Evolutionary conservation across 2,329 filamentous ascomycete genomes (phyloP), one percentile per base, ranked within the genome.

Genomic region (Cadophora gregata): DNA sequence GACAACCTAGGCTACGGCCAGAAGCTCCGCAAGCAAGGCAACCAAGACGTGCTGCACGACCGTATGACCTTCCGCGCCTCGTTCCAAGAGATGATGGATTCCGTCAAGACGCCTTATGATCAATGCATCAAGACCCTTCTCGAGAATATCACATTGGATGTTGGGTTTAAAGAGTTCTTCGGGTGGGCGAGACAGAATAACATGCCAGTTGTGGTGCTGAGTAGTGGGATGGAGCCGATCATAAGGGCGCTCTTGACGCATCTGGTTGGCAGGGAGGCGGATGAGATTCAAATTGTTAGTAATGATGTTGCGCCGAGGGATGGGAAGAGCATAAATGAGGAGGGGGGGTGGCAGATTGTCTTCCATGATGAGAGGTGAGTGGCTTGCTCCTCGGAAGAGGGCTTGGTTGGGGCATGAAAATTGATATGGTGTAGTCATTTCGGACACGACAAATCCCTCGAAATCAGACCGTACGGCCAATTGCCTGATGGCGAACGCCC

Each of bases 381-480:
- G n/a, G n/a, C n/a, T n/a, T n/a, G n/a, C n/a, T n/a, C n/a, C n/a
- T n/a, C n/a, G n/a, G n/a, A n/a, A n/a, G n/a, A n/a, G n/a, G n/a
- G n/a, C n/a, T n/a, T n/a, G n/a, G n/a, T n/a, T n/a, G n/a, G n/a
- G n/a, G n/a, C n/a, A n/a, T n/a, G n/a, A n/a, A n/a, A n/a, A n/a
- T 33, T 53, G 48, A 62, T 33, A 19, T 47, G 16, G 19, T 12
- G 55, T 55, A 77, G 74, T 58, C 72, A 89, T 66, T 96, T 96
- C 75, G 96, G 96, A n/a, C 96, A 99, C 78, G 95, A 99, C 84
- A 99, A 99, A 86, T 94, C 90, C 29, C 83, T 95, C 63, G 93
- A 96, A 77, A 93, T 99, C 75, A 88, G 92, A 71, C 93, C 93
- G 61, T 98, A 98, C 80, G 90, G 90, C 2, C 84, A 88, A 29